Percentiles rank a stretch among this genome's conserved stretches.
These are phyloP conservation scores for Malassezia cuniculi DNA, from an alignment of 1,284 basidiomycete species.

Conservation along the genomic window DNA sequence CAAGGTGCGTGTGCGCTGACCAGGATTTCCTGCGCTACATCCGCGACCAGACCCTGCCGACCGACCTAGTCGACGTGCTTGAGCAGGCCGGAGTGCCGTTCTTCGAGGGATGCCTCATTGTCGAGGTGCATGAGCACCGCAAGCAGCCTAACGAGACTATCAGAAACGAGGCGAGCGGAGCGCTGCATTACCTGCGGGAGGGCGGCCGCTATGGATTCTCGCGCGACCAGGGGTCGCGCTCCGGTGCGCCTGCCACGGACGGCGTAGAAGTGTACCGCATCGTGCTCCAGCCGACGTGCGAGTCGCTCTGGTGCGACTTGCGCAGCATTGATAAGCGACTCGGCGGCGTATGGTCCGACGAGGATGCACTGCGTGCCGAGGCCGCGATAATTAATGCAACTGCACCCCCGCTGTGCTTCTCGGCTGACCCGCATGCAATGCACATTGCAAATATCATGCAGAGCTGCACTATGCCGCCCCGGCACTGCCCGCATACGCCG, in stretches of 20 bases:
- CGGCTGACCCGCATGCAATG: constrained; percentile 32
- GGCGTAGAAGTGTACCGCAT: constrained; percentile 37
- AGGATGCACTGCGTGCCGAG: constrained; percentile 37
- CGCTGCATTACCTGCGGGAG: constrained; percentile 25
- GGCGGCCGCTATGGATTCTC: constrained; percentile 24
- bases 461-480: constrained; percentile 28
- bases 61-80: constrained; percentile 36
- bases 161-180: constrained; percentile 2
- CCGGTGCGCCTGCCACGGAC: constrained; percentile 5
- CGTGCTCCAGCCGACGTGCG: constrained; percentile 32
- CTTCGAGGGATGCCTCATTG: constrained; percentile 38
- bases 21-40: constrained; percentile 31
- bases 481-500: constrained; percentile 18
- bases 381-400: constrained; percentile 31
- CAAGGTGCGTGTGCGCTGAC: constrained; percentile 14
- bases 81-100: constrained; percentile 31
- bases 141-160: no score
- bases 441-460: constrained; percentile 40
- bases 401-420: constrained; percentile 36
- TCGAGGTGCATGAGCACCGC: constrained; percentile 42
- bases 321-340: constrained; percentile 28
- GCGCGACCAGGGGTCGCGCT: constrained; percentile 13
- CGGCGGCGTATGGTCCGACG: constrained; percentile 34
- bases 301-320: constrained; percentile 37
- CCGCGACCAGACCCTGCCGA: constrained; percentile 33